Conservation (phyloP, 176 grass and related monocot genomes). For the Eleusine indica region DNA sequence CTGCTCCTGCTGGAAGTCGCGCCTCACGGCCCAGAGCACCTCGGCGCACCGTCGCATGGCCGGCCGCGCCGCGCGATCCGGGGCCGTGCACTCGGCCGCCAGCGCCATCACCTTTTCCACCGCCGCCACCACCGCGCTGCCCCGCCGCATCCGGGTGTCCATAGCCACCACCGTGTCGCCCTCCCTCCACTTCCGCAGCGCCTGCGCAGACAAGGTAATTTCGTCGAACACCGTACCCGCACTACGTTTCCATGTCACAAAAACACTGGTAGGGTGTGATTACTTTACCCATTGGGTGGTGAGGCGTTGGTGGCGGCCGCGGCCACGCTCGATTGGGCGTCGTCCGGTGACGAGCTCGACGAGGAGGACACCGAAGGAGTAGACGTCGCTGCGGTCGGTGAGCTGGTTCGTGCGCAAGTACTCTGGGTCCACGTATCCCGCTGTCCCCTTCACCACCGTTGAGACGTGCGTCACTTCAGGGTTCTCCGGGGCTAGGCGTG, state of each 20-base stretch:
- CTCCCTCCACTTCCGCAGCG: conserved; percentile 63
- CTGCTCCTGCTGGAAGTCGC: conserved; percentile 63
- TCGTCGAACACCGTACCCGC: conserved; percentile 39
- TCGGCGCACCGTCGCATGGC: conserved; percentile 72
- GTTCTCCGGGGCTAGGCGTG: conserved; percentile 59
- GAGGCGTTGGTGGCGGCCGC: conserved; percentile 65
- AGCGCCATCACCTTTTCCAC: conserved; percentile 71
- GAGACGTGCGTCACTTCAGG: conserved; percentile 78
- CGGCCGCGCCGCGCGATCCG: conserved; percentile 64
- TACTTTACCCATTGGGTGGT: conserved; percentile 79
- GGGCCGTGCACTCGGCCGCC: conserved; percentile 67
- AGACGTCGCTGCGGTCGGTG: conserved; percentile 92
- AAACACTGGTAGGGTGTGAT: not conserved
- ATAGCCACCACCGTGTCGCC: conserved; percentile 77
- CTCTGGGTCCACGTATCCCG: conserved; percentile 89
- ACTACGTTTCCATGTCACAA: not conserved
- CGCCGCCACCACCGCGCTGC: conserved; percentile 54
- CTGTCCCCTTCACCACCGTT: conserved; percentile 89
- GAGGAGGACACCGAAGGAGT: conserved; percentile 96
- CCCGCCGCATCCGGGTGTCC: conserved; percentile 78
- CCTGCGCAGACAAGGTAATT: conserved; percentile 57
- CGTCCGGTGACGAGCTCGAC: conserved; percentile 85
- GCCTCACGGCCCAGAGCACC: conserved; percentile 81
- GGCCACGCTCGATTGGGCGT: conserved; percentile 70
- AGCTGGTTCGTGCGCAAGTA: conserved; percentile 87